Percentiles rank a stretch among this genome's conserved stretches.
Evolutionary conservation across 108 stramenopile species (phyloP).

Genomic region (Nitzschia palea): DNA sequence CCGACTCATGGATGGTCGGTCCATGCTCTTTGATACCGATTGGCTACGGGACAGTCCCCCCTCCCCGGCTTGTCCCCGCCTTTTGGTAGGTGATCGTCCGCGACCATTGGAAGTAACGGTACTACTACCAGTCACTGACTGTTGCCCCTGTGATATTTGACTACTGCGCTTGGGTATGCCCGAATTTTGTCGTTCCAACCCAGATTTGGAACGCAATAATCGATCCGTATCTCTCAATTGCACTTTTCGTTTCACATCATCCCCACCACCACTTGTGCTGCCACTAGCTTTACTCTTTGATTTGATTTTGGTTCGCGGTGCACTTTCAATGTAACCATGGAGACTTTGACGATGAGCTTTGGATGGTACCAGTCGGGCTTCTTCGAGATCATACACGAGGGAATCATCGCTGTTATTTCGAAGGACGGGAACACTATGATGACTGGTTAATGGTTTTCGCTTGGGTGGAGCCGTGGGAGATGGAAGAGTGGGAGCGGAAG

Average conservation of each 20-base stretch:
- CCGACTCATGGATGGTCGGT: neutral
- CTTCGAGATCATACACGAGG: neutral
- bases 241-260: neutral
- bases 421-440: neutral
- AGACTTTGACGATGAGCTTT: neutral
- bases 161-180: neutral
- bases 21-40: too few relatives aligned
- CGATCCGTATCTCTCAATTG: constrained; percentile 7
- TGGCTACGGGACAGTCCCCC: too few relatives aligned
- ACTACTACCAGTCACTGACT: neutral
- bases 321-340: neutral
- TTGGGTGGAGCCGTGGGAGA: too few relatives aligned
- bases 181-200: constrained; percentile 1
- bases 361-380: neutral
- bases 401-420: neutral
- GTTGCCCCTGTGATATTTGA: neutral
- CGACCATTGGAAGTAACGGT: neutral
- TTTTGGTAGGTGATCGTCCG: neutral
- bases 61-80: too few relatives aligned
- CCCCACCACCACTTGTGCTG: neutral
- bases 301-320: neutral
- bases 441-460: too few relatives aligned
- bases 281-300: neutral
- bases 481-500: neutral
- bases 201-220: neutral